phyloP scores from a whole-genome alignment of 352 stramenopile genomes.

The Plasmopara halstedii region DNA sequence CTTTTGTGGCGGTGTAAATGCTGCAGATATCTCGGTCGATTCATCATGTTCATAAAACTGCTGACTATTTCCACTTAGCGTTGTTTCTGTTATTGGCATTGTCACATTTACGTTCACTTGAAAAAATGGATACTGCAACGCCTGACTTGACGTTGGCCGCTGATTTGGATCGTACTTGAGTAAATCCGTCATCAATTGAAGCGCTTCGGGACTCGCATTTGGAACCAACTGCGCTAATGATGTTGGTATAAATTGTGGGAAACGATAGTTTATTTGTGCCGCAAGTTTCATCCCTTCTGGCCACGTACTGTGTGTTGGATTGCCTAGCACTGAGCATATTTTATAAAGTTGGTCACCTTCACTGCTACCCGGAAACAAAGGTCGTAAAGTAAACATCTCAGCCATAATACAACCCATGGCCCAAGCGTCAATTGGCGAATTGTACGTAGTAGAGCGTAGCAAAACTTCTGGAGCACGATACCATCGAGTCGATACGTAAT shows the following conservation, averaged over 20 bases:
- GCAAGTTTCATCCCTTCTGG: conserved; percentile 93
- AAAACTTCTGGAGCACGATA: conserved; percentile 98
- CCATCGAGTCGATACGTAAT: conserved; percentile 98
- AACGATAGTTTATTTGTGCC: conserved; percentile 93
- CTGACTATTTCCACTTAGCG: conserved; percentile 31
- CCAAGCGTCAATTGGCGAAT: conserved; percentile 96
- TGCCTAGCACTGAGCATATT: conserved; percentile 93
- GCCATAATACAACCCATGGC: conserved; percentile 97
- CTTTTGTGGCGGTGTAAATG: conserved; percentile 60
- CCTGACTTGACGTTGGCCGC: conserved; percentile 88
- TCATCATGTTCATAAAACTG: conserved; percentile 45
- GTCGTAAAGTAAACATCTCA: conserved; percentile 93
- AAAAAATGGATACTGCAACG: conserved; percentile 95
- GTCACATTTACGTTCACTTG: conserved; percentile 77
- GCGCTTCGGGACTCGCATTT: conserved; percentile 82
- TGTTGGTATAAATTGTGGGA: conserved; percentile 91
- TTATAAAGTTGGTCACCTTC: conserved; percentile 98
- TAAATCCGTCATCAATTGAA: conserved; percentile 90
- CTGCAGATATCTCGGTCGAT: conserved; percentile 26
- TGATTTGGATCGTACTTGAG: conserved; percentile 92
- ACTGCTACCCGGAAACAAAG: conserved; percentile 95
- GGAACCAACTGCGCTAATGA: conserved; percentile 86
- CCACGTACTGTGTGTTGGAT: conserved; percentile 88
- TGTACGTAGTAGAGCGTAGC: conserved; percentile 92
- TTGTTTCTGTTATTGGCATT: conserved; percentile 63